Conservation (phyloP, 1,284 basidiomycete species). For the Pisolithus thermaeus region DNA sequence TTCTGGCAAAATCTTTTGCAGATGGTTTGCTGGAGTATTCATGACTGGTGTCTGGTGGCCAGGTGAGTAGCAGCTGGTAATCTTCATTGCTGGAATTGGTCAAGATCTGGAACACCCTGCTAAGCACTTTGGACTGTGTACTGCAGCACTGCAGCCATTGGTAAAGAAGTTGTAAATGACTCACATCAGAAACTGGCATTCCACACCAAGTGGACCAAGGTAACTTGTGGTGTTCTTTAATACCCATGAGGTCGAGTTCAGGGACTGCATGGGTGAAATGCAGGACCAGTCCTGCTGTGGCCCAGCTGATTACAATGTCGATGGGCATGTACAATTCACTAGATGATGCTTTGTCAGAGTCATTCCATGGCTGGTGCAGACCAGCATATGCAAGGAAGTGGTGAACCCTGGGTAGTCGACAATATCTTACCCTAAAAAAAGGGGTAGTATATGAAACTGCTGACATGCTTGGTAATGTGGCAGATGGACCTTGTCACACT, state of each 20-base stretch:
- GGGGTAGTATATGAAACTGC: constrained; percentile 12
- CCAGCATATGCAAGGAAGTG: constrained; percentile 59
- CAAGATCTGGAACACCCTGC: constrained; percentile 81
- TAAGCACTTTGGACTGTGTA: constrained; percentile 43
- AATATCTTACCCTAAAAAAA: constrained; percentile 62
- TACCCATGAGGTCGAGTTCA: constrained; percentile 72
- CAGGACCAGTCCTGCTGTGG: constrained; percentile 83
- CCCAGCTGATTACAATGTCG: constrained; percentile 93
- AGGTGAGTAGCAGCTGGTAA: constrained; percentile 70
- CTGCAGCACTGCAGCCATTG: constrained; percentile 49
- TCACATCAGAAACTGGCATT: constrained; percentile 53
- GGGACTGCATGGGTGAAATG: constrained; percentile 93
- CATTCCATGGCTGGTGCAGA: constrained; percentile 47
- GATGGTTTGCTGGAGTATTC: constrained; percentile 50
- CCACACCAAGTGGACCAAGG: constrained; percentile 96
- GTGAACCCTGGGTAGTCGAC: constrained; percentile 64
- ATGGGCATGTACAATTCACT: constrained; percentile 83
- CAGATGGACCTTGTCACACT: constrained; percentile 75
- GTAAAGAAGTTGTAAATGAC: constrained; percentile 56
- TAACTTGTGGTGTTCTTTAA: constrained; percentile 71
- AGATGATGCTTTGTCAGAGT: constrained; percentile 63
- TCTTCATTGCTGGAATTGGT: constrained; percentile 42
- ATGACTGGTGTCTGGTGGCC: constrained; percentile 70
- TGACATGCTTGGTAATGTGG: constrained; percentile 4
- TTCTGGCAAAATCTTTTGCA: constrained; percentile 76